Evolutionary conservation across 2,329 filamentous ascomycete genomes (phyloP).

Genomic region (Corynespora cassiicola): DNA sequence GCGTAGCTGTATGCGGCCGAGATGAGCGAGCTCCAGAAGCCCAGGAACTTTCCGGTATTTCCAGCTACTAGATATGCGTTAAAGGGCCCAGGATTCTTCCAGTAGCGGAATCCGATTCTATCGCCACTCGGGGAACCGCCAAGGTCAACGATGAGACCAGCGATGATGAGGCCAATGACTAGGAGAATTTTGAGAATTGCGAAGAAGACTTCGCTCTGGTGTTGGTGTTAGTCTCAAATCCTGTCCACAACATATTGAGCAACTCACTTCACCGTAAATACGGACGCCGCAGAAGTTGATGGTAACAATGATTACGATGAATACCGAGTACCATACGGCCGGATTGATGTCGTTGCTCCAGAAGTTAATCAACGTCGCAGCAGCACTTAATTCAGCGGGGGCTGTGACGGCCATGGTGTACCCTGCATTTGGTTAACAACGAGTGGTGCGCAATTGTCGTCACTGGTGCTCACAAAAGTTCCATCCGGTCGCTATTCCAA

Average conservation of each 20-base stretch:
- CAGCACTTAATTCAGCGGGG: conserved; percentile 3
- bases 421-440: neutral
- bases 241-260: no score
- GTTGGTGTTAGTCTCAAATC: no score
- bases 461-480: conserved; percentile 18
- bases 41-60: conserved; percentile 64
- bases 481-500: conserved; percentile 26
- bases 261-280: conserved; percentile 46
- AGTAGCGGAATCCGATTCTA: conserved; percentile 65
- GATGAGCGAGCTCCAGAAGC: no score
- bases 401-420: conserved; percentile 2
- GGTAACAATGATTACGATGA: conserved; percentile 14
- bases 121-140: conserved; percentile 10
- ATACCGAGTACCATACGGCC: conserved; percentile 14
- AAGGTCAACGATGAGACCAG: conserved; percentile 8
- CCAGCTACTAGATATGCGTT: conserved; percentile 52
- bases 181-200: conserved; percentile 49
- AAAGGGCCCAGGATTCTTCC: conserved; percentile 65
- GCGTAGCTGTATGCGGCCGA: conserved; percentile 1
- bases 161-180: conserved; percentile 6
- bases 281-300: conserved; percentile 14
- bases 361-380: neutral
- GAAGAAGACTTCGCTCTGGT: conserved; percentile 60
- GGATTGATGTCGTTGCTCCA: conserved; percentile 11
- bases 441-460: no score